These are phyloP conservation scores for Phialocephala subalpina DNA, from an alignment of 2,329 filamentous ascomycete genomes.

Conservation along the genomic window DNA sequence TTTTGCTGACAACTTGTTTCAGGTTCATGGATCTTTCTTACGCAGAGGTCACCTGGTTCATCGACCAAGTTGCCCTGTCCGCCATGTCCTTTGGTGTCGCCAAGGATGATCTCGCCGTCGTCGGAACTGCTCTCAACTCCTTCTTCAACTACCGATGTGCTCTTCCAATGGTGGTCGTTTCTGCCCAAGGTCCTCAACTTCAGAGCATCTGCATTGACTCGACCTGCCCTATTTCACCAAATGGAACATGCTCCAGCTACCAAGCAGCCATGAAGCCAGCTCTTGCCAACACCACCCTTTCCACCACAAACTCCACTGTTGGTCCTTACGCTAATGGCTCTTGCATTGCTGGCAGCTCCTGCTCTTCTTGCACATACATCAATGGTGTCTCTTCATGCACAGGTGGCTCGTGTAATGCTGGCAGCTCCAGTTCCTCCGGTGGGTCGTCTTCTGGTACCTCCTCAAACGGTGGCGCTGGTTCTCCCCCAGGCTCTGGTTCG, in stretches of 20 bases:
- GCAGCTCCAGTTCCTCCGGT: too few relatives aligned
- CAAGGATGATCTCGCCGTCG: slow-evolving; percentile 56
- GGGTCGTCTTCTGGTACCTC: too few relatives aligned
- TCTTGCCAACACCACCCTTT: slow-evolving; percentile 25
- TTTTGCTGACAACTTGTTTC: slow-evolving; percentile 20
- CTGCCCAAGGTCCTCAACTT: slow-evolving; percentile 53
- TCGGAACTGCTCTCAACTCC: slow-evolving; percentile 56
- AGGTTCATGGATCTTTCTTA: slow-evolving; percentile 63
- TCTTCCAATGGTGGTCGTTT: slow-evolving; percentile 54
- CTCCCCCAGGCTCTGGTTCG: too few relatives aligned
- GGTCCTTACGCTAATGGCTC: too few relatives aligned
- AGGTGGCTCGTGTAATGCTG: too few relatives aligned
- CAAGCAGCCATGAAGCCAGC: slow-evolving; percentile 32
- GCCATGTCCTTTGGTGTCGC: slow-evolving; percentile 66
- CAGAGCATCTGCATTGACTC: slow-evolving; percentile 64
- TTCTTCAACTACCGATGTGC: slow-evolving; percentile 62
- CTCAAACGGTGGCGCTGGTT: too few relatives aligned
- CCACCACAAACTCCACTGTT: slow-evolving; percentile 15
- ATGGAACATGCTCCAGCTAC: slow-evolving; percentile 57
- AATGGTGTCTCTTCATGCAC: too few relatives aligned
- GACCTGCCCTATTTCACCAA: slow-evolving; percentile 56
- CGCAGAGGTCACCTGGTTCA: slow-evolving; percentile 64
- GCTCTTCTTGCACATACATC: too few relatives aligned
- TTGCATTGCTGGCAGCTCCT: too few relatives aligned
- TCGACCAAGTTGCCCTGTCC: slow-evolving; percentile 63